Base-by-base conservation (phyloP, 768 basidiomycete species). In the Podaxis mareebaensis region DNA sequence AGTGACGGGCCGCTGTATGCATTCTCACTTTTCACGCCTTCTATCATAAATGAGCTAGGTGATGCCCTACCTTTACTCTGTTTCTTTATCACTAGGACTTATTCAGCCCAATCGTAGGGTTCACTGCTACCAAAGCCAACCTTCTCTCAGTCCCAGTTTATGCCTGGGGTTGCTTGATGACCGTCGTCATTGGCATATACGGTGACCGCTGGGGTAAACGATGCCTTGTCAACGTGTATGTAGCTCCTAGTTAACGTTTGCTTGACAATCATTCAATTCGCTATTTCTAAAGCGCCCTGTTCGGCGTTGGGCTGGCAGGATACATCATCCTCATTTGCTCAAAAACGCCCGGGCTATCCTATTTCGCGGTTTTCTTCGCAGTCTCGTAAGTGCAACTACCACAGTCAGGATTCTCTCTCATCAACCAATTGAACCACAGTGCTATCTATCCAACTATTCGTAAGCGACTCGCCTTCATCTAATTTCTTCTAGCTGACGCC, bases 141-240 rank as follows among this genome's bases (percentile, higher is more conserved):
- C 72, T 93, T 11, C 77, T 93, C 15, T 89, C 89, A 0, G 90
- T 92, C 3, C 91, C 91, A 1, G 88, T 92, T 30, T 92, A 92
- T 69, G 83, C 81, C 4, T 90, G 88, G 83, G 85, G 87, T 20
- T 89, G 89, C 67, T 71, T 90, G 40, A 76, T 90, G 68, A 92
- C 91, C 4, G 80, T 83, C 64, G 62, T 77, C 36, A 75, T 90
- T 52, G 90, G 90, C 17, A 78, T 87, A 63, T 67, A 85, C 24
- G 88, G 88, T 24, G 90, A 91, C 68, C 80, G 82, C 6, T 73
- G 81, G 26, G 84, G 83, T n/a, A 77, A 76, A 49, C 79, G 88
- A 22, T 85, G 77, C 46, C 76, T 82, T 65, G 83, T 89, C 59
- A 90, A 89, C 66, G 70, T 90, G 88, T 88, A 67, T 66, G 84